Evolutionary conservation across 2,329 filamentous ascomycete genomes (phyloP), one percentile per base, ranked within the genome.

Genomic region (Fusarium chaquense): DNA sequence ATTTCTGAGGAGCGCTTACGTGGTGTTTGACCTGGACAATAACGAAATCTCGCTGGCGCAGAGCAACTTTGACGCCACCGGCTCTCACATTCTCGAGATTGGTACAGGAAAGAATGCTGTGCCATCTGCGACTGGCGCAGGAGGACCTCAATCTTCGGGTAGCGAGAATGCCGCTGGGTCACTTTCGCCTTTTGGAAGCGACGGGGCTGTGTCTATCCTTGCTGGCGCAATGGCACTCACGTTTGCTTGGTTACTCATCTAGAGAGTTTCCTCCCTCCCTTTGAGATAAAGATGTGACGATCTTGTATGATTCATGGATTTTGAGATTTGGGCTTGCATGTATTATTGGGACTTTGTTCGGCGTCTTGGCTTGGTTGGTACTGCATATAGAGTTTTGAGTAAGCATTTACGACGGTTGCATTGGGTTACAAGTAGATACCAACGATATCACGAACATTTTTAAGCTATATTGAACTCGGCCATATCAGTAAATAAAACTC

Each of bases 21-120:
- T 93, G 16, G 91, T 94, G 13, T 93, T 92, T 76, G 91, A 93
- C 76, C 82, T 93, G 24, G 87, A 83, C 30, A 92, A 91, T 77
- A 89, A 93, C 76, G 84, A 91, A 78, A 89, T 93, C 69, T 90
- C 89, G 3, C 79, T 93, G 33, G 91, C 90, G 2, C 88, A 91
- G 77, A 90, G 90, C 20, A 86, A 84, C 52, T 90, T 89, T 78
- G 87, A 91, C 75, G 81, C 84, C 6, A 75, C 71, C 0, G 50
- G 55, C 7, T 82, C 81, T 7, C 83, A 83, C 50, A 78, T 91
- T 18, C 69, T 83, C 36, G 87, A 90, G 79, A 90, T 91, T 59
- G 79, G 79, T 24, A 80, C 78, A 13, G 86, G 86, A 9, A 78
- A 78, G 15, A 73, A 78, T 20, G 73, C 82, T 0, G 83, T 91